These are phyloP conservation scores for Phaeophleospora eucalypticola DNA, from an alignment of 2,329 filamentous ascomycete species.

Conservation along the genomic window DNA sequence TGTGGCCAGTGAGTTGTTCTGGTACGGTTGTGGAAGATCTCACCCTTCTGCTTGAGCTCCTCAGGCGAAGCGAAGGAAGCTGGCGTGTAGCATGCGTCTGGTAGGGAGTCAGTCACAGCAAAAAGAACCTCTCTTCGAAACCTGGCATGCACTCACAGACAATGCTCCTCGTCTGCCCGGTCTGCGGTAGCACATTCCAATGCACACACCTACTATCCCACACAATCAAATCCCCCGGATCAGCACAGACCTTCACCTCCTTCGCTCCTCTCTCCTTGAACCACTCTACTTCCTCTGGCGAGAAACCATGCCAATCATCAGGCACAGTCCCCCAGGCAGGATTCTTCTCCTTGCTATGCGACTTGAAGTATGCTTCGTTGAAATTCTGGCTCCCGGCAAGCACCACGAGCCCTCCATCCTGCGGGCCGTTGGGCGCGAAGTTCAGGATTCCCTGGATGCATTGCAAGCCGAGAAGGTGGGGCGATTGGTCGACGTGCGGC, in stretches of 20 bases:
- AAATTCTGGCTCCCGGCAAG: constrained; percentile 11
- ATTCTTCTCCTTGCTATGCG: constrained; percentile 14
- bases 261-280: constrained; percentile 10
- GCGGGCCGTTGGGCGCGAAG: constrained; percentile 17
- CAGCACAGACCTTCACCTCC: constrained; percentile 14
- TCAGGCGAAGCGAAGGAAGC: constrained; percentile 8
- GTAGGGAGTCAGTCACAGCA: background rate
- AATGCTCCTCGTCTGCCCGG: constrained; percentile 14
- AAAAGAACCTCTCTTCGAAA: too few species aligned
- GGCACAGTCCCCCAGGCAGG: constrained; percentile 13
- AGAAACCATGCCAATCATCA: constrained; percentile 16
- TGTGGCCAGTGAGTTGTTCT: constrained; percentile 16
- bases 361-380: constrained; percentile 14
- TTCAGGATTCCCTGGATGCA: constrained; percentile 17
- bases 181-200: constrained; percentile 29
- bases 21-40: constrained; percentile 9
- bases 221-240: constrained; percentile 21
- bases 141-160: constrained; percentile 19
- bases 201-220: constrained; percentile 42
- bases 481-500: constrained; percentile 12
- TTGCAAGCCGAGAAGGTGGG: constrained; percentile 9
- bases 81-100: constrained; percentile 17
- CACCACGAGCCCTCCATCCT: constrained; percentile 17
- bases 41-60: constrained; percentile 10
- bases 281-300: constrained; percentile 13